Percentiles rank a stretch among this genome's conserved stretches.
These are phyloP conservation scores for Fomitopsis palustris DNA, from an alignment of 1,284 basidiomycete species.

Conservation along the genomic window DNA sequence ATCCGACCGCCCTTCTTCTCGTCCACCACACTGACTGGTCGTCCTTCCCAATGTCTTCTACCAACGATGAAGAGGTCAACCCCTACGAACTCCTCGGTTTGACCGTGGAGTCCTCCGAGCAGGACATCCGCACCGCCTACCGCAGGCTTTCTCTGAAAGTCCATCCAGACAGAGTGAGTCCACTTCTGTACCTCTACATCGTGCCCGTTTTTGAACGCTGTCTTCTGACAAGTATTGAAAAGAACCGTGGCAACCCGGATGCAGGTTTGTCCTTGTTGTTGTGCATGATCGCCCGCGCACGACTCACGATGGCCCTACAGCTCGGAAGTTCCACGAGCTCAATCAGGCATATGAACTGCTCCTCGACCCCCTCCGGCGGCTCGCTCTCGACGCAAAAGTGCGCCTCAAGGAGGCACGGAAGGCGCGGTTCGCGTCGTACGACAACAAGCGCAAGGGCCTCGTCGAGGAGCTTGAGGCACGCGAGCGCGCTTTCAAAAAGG, in stretches of 20 bases:
- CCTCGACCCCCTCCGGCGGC: conserved; percentile 77
- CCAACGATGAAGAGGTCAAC: conserved; percentile 49
- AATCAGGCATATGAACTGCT: conserved; percentile 85
- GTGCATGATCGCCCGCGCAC: too few species aligned
- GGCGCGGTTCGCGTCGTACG: conserved; percentile 72
- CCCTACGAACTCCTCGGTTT: conserved; percentile 79
- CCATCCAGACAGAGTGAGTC: conserved; percentile 81
- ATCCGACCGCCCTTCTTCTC: too few species aligned
- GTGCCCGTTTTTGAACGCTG: conserved; percentile 12
- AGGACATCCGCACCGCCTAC: conserved; percentile 83
- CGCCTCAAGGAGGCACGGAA: conserved; percentile 70
- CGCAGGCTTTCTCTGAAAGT: conserved; percentile 81
- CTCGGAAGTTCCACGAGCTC: conserved; percentile 84
- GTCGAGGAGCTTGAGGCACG: conserved; percentile 76
- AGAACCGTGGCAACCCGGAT: conserved; percentile 80
- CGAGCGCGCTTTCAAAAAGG: conserved; percentile 47
- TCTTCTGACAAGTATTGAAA: conserved; percentile 22
- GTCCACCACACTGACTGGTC: too few species aligned
- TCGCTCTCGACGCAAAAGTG: conserved; percentile 80
- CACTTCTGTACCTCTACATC: conserved; percentile 1
- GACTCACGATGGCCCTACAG: conserved; percentile 28
- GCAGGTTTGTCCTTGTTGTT: conserved; percentile 48
- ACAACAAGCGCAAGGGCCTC: conserved; percentile 75
- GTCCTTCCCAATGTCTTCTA: not conserved
- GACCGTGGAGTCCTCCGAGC: conserved; percentile 67